Base-by-base conservation (phyloP, 2,329 filamentous ascomycete genomes). In the Curvularia lunata region DNA sequence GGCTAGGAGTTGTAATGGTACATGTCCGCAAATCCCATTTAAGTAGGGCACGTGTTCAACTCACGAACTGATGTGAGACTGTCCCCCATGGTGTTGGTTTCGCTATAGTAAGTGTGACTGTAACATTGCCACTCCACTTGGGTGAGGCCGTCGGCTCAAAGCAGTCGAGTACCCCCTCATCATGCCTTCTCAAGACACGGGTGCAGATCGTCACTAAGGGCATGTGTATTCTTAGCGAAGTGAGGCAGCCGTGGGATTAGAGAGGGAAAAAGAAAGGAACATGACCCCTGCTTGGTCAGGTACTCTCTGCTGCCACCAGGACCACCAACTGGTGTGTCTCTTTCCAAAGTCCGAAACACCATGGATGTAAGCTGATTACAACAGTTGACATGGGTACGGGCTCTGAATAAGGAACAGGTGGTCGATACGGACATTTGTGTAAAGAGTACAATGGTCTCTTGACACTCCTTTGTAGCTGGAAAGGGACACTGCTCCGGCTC, bases 331-430 rank as follows among this genome's bases (percentile, higher is more conserved):
- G 40, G 6, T 18, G 21, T 12, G 12, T 25, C 40, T 48, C 16
- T 28, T 28, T 28, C 42, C 47, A 21, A 48, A 40, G 21, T 48
- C 47, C 32, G 47, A 27, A 28, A 38, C 34, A 38, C 32, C 8
- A 27, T 4, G 47, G 32, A 48, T 38, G 47, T 48, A 38, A 48
- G 47, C 47, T 48, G 47, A 48, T 32, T 48, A 27, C 34, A 38
- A 38, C 21, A 42, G 12, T 25, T 5, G 13, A 16, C 40, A 32
- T 19, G 16, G 9, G 16, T 27, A 19, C 28, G 12, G 16, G 23
- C 16, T 32, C 25, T 18, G 25, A 27, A 40, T 5, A 8, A 25
- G 28, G 21, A 18, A 18, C 13, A 30, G n/a, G 27, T 21, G 25
- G 27, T 16, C n/a, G 9, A 30, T 7, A 46, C 1, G 9, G 5